Conservation (phyloP, 495 filamentous ascomycete species). For the Thermothielavioides terrestris region DNA sequence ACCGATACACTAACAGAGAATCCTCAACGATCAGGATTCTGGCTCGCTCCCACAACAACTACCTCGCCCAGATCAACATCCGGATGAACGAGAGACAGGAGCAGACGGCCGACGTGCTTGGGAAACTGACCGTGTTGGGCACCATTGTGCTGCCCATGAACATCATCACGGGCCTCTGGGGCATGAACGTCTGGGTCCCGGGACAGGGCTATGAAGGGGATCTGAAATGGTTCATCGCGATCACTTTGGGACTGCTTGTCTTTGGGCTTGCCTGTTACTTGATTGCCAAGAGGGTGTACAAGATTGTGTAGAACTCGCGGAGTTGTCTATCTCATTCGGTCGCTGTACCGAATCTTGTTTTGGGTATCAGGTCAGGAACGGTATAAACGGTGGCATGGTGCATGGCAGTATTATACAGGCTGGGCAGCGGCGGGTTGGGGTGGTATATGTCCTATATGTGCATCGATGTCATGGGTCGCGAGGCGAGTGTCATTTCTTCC, state of each 20-base stretch:
- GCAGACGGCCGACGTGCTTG: conserved; percentile 86
- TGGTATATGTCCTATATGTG: too few species aligned
- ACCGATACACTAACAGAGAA: conserved; percentile 8
- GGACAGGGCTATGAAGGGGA: conserved; percentile 60
- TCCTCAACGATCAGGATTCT: conserved; percentile 59
- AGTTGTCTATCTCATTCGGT: not conserved
- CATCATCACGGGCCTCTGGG: conserved; percentile 96
- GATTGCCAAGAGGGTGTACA: conserved; percentile 67
- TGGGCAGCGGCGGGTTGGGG: too few species aligned
- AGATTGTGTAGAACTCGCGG: conserved; percentile 37
- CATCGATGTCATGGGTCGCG: too few species aligned
- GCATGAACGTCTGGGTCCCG: conserved; percentile 96
- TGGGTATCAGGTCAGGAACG: not conserved
- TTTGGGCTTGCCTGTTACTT: conserved; percentile 73
- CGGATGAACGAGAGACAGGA: conserved; percentile 96
- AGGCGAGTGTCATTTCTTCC: too few species aligned
- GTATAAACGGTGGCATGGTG: not conserved
- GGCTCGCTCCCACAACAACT: conserved; percentile 88
- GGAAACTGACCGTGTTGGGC: conserved; percentile 89
- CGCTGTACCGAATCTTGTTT: not conserved
- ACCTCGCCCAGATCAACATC: conserved; percentile 87
- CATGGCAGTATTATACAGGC: too few species aligned
- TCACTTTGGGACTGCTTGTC: conserved; percentile 63
- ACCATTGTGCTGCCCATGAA: conserved; percentile 98
- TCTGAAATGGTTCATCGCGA: conserved; percentile 52